Conservation (phyloP, 352 stramenopile species). For the Pythium aristosporum region DNA sequence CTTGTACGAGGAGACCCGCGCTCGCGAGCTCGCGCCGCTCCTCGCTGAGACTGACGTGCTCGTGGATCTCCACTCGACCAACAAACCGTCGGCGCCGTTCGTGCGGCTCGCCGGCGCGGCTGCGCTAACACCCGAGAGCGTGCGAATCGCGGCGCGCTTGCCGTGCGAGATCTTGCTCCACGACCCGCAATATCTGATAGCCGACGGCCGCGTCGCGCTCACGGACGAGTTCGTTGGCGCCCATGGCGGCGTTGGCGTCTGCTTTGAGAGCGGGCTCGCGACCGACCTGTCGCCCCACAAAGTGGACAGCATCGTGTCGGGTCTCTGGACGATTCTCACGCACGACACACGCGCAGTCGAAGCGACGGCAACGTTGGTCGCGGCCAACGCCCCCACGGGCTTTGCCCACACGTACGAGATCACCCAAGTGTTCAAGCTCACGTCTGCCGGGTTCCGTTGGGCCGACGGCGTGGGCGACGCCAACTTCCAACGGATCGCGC, state of each 20-base stretch:
- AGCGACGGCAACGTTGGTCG: neutral
- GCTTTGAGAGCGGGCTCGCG: slow-evolving; percentile 66
- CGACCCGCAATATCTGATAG: slow-evolving; percentile 60
- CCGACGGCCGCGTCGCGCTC: slow-evolving; percentile 51
- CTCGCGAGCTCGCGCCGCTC: slow-evolving; percentile 53
- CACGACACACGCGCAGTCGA: slow-evolving; percentile 40
- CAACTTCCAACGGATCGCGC: slow-evolving; percentile 59
- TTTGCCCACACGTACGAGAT: slow-evolving; percentile 44
- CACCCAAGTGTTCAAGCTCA: slow-evolving; percentile 65
- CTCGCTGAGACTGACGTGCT: slow-evolving; percentile 55
- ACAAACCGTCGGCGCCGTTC: slow-evolving; percentile 71
- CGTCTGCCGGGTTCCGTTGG: slow-evolving; percentile 53
- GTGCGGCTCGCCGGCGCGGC: slow-evolving; percentile 51
- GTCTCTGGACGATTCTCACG: slow-evolving; percentile 50
- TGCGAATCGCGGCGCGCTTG: slow-evolving; percentile 37
- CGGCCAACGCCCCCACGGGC: neutral
- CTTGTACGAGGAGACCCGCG: slow-evolving; percentile 53
- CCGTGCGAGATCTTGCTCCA: slow-evolving; percentile 61
- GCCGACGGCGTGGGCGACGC: slow-evolving; percentile 44
- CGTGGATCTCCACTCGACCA: slow-evolving; percentile 78
- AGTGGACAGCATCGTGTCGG: slow-evolving; percentile 39
- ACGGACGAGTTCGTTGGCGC: slow-evolving; percentile 73
- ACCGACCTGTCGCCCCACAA: slow-evolving; percentile 51
- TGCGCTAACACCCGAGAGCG: slow-evolving; percentile 27
- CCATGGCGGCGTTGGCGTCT: slow-evolving; percentile 59